Percentiles rank a stretch among this genome's conserved stretches.
phyloP scores from a whole-genome alignment of 83 land plant species.

The Picea abies region DNA sequence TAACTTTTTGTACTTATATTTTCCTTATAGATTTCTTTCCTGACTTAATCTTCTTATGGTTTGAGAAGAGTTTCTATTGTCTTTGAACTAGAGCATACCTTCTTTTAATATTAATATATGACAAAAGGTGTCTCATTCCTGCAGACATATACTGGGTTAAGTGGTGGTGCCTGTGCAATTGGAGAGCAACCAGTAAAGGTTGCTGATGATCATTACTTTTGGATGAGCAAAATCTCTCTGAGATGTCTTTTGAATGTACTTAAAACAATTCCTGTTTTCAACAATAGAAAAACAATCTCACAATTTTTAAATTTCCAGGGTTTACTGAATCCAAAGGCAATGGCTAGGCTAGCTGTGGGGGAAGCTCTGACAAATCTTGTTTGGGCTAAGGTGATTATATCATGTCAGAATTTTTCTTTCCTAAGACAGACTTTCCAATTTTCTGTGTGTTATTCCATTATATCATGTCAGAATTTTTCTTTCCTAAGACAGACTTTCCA shows the following conservation, averaged over 20 bases:
- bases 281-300: too few species aligned
- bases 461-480: neutral
- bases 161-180: slow-evolving; percentile 96
- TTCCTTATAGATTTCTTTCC: neutral
- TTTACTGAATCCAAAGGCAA: slow-evolving; percentile 83
- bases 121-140: neutral
- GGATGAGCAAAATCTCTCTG: neutral
- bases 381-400: slow-evolving; percentile 73
- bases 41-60: neutral
- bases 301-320: slow-evolving; percentile 36
- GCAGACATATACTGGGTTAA: slow-evolving; percentile 67
- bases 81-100: neutral
- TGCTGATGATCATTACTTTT: neutral
- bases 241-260: neutral
- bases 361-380: slow-evolving; percentile 96
- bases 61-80: neutral
- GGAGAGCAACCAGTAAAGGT: slow-evolving; percentile 97
- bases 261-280: neutral
- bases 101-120: neutral
- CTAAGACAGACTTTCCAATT: neutral
- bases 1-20: neutral
- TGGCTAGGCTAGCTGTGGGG: slow-evolving; percentile 94
- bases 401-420: neutral
- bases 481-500: neutral
- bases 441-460: neutral